Conservation (phyloP, 306 rosid genomes). For the Biancaea sappan region DNA sequence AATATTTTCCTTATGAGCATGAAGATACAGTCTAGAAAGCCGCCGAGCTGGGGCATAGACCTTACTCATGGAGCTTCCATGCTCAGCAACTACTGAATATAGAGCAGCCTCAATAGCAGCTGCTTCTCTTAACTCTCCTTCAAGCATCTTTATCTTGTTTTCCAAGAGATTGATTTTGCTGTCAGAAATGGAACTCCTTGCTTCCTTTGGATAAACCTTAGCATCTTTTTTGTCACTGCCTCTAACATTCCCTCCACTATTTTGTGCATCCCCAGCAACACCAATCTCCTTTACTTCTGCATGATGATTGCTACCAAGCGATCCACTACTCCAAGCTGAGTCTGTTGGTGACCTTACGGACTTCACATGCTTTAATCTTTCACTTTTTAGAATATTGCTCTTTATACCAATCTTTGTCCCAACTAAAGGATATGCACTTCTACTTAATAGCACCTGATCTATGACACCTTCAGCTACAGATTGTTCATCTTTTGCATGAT, state of each 20-base stretch:
- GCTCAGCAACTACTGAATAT: conserved; percentile 84
- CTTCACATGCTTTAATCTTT: conserved; percentile 55
- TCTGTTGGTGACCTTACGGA: conserved; percentile 59
- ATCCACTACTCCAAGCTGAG: conserved; percentile 40
- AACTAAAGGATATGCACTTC: conserved; percentile 28
- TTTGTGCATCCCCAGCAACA: conserved; percentile 41
- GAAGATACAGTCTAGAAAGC: conserved; percentile 81
- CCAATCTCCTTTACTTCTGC: conserved; percentile 41
- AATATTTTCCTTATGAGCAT: conserved; percentile 61
- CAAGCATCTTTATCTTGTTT: conserved; percentile 68
- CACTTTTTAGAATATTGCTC: conserved; percentile 40
- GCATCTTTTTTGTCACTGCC: conserved; percentile 48
- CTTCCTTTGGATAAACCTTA: conserved; percentile 57
- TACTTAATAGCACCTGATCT: conserved; percentile 35
- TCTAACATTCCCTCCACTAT: conserved; percentile 41
- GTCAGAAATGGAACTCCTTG: conserved; percentile 53
- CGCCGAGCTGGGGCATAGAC: conserved; percentile 90
- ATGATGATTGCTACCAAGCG: conserved; percentile 31
- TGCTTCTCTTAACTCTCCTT: conserved; percentile 91
- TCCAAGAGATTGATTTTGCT: conserved; percentile 67
- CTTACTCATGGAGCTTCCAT: conserved; percentile 78
- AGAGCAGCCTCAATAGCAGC: conserved; percentile 82
- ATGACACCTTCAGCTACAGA: conserved; percentile 33
- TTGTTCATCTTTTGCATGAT: conserved; percentile 43
- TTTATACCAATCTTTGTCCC: conserved; percentile 32